Percentiles rank a stretch among this genome's conserved stretches.
Conservation (phyloP, 768 basidiomycete species). For the Leucogyrophana mollusca region DNA sequence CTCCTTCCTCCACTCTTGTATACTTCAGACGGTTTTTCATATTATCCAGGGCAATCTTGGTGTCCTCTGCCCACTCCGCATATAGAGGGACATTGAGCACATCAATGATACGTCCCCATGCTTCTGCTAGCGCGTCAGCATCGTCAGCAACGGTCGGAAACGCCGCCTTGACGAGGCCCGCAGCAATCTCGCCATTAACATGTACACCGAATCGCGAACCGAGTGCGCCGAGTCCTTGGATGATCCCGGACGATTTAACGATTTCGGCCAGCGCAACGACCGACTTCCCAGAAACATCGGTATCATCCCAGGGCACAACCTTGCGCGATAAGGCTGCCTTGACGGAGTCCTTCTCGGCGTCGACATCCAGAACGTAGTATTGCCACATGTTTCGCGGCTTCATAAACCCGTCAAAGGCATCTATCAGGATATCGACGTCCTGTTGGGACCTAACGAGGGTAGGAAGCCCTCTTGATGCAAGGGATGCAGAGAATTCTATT, state of each 20-base stretch:
- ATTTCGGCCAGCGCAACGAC: constrained; percentile 66
- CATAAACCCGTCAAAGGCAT: constrained; percentile 59
- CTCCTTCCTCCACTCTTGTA: constrained; percentile 75
- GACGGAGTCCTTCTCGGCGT: constrained; percentile 59
- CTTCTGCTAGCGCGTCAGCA: constrained; percentile 55
- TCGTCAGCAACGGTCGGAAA: constrained; percentile 47
- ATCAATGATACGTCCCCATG: constrained; percentile 79
- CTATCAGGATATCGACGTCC: constrained; percentile 69
- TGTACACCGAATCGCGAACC: constrained; percentile 66
- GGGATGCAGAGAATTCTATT: constrained; percentile 70
- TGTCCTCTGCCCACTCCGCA: constrained; percentile 82
- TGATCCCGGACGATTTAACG: constrained; percentile 48
- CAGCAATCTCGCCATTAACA: constrained; percentile 63
- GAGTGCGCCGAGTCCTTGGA: constrained; percentile 59
- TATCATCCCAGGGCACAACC: constrained; percentile 59
- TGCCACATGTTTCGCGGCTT: constrained; percentile 82
- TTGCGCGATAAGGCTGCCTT: constrained; percentile 48
- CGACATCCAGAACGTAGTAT: constrained; percentile 86
- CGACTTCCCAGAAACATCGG: constrained; percentile 55
- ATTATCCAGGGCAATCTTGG: constrained; percentile 66
- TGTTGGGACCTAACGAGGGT: constrained; percentile 57
- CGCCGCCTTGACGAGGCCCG: constrained; percentile 73
- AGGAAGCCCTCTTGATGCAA: constrained; percentile 69
- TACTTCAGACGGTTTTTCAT: constrained; percentile 79
- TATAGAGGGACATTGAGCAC: constrained; percentile 89